Evolutionary conservation across 2,329 filamentous ascomycete species (phyloP), one percentile per base, ranked within the genome.

Genomic region (Ophiostoma sp.): DNA sequence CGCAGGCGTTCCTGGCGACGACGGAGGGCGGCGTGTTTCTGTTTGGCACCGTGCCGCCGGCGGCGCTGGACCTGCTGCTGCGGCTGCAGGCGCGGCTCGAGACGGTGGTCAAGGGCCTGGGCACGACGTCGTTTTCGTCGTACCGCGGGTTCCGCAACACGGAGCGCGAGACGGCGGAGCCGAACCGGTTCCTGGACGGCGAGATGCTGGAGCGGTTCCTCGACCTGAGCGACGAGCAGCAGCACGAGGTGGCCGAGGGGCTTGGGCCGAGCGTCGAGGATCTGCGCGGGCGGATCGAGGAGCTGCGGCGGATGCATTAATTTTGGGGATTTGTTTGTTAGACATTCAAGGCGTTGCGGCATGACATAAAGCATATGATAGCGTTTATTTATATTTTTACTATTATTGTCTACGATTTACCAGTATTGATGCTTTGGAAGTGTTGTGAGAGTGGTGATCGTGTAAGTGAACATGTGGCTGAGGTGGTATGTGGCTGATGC

Each of bases 1-100:
- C 95, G 0, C 88, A 87, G 76, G 95, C 95, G 27, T 97, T 98
- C 77, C 80, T 98, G 68, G 94, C 87, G 71, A 98, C 95, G 69
- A 94, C 94, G 67, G 94, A 98, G 78, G 95, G 95, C 35, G 90
- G 90, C 0, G 89, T 99, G 67, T 97, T 97, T 79, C 87, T 99
- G 73, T 94, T 95, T 76, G 93, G 91, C 0, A 86, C 90, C 7
- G 93, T 99, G 73, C 84, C 89, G 3, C 83, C 90, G 0, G 78
- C 84, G 4, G 87, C 91, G 69, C 90, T 93, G 76, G 90, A 96
- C 74, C 83, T 96, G 15, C 85, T 99, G 35, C 90, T 97, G 80
- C 87, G 87, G 0, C 87, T 99, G 69, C 95, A 99, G 78, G 81
- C 82, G 0, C 87, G 85, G 52, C 85, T 98, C 70, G 87, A 90